Percentiles rank a stretch among this genome's conserved stretches.
phyloP scores from a whole-genome alignment of 495 filamentous ascomycete species.

The Tuber indicum region DNA sequence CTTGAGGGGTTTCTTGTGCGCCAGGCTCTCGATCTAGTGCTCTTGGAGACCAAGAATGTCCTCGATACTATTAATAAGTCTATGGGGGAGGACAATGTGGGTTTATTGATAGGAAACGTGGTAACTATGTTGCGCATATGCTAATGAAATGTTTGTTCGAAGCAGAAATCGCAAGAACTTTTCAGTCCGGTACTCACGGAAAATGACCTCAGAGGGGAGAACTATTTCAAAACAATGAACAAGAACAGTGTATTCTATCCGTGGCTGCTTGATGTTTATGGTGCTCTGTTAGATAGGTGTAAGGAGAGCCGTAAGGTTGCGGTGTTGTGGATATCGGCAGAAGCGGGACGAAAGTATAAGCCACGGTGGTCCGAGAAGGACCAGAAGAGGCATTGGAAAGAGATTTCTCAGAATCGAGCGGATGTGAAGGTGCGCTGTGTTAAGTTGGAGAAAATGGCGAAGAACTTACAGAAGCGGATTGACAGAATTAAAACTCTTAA shows the following conservation, averaged over 20 bases:
- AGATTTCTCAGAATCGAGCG: not conserved
- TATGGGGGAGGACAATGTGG: not conserved
- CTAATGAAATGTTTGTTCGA: not conserved
- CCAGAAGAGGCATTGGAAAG: not conserved
- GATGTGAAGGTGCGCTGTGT: not conserved
- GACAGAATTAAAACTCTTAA: not conserved
- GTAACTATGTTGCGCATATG: not conserved
- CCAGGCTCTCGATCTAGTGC: not conserved
- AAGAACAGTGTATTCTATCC: not conserved
- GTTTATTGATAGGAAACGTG: not conserved
- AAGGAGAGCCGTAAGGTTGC: not conserved
- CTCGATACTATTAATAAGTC: not conserved
- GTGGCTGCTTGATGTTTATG: not conserved
- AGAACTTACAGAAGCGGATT: not conserved
- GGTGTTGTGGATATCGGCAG: not conserved
- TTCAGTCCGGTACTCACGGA: not conserved
- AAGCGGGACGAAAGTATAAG: not conserved
- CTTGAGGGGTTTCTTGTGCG: constrained; percentile 6
- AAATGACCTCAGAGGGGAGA: not conserved
- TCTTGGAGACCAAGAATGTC: not conserved
- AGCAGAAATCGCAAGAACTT: not conserved
- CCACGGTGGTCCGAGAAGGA: not conserved
- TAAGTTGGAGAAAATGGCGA: not conserved
- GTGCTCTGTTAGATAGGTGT: not conserved
- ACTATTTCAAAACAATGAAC: constrained; percentile 7